These are phyloP conservation scores for Scleroderma bovista DNA, from an alignment of 768 basidiomycete genomes.

Conservation along the genomic window DNA sequence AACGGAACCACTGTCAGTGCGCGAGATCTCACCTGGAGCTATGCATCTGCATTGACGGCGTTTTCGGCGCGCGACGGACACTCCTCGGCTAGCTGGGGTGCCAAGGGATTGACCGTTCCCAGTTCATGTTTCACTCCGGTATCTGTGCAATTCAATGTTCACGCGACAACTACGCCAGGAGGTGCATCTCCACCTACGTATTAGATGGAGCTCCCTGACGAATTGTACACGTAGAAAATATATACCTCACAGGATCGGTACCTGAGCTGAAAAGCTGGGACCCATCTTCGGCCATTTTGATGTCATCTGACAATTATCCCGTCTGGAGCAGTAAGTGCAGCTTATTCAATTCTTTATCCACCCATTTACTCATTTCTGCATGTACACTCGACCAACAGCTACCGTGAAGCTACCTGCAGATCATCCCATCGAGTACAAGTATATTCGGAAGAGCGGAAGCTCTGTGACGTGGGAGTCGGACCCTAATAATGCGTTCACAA, in stretches of 20 bases:
- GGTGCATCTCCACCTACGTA: constrained; percentile 36
- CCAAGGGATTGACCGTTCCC: constrained; percentile 48
- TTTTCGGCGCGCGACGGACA: constrained; percentile 51
- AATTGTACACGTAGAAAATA: constrained; percentile 45
- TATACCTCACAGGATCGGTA: constrained; percentile 61
- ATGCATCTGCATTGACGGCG: constrained; percentile 61
- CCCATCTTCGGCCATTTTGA: constrained; percentile 47
- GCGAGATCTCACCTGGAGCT: constrained; percentile 70
- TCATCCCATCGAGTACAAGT: constrained; percentile 64
- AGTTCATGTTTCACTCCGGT: constrained; percentile 41
- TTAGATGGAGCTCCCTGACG: too few relatives aligned
- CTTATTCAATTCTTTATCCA: constrained; percentile 2
- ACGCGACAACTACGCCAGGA: constrained; percentile 53
- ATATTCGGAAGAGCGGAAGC: constrained; percentile 53
- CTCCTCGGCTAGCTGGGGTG: constrained; percentile 58
- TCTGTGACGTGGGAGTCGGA: constrained; percentile 64
- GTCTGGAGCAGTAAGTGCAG: constrained; percentile 58
- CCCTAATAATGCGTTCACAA: constrained; percentile 51
- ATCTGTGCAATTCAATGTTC: constrained; percentile 57
- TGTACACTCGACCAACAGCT: constrained; percentile 32
- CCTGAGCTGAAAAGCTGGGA: constrained; percentile 55
- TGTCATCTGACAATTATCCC: constrained; percentile 56
- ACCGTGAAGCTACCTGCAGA: constrained; percentile 56
- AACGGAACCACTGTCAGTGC: constrained; percentile 56
- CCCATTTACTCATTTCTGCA: constrained; percentile 4